These are phyloP conservation scores for Pseudogymnoascus sp. DNA, from an alignment of 2,329 filamentous ascomycete genomes.

Conservation along the genomic window DNA sequence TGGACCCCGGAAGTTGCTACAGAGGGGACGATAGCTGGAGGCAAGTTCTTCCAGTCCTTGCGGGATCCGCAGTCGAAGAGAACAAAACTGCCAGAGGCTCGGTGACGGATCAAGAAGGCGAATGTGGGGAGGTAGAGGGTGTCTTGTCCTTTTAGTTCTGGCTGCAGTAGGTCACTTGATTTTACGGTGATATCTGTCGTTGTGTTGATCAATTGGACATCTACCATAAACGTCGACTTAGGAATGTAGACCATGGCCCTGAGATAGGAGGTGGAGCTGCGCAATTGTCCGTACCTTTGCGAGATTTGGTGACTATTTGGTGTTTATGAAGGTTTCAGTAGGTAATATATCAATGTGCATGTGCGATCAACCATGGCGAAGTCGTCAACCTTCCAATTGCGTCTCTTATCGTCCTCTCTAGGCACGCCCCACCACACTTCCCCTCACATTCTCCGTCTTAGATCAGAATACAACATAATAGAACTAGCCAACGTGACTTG, in stretches of 20 bases:
- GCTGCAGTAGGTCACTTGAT: not conserved
- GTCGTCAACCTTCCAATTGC: not conserved
- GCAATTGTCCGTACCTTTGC: not conserved
- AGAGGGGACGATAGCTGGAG: conserved; percentile 18
- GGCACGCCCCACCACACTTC: not conserved
- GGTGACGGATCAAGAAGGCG: not conserved
- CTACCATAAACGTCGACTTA: not conserved
- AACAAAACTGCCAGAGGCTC: conserved; percentile 15
- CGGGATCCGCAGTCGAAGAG: conserved; percentile 26
- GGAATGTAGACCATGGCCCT: not conserved
- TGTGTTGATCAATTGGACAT: conserved; percentile 1
- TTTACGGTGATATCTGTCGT: not conserved
- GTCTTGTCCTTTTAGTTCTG: not conserved
- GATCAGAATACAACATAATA: not conserved
- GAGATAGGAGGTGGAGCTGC: not conserved
- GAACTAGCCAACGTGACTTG: not conserved
- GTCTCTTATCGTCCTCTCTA: not conserved
- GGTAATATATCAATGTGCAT: not conserved
- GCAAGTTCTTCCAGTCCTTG: conserved; percentile 27
- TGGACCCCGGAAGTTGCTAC: conserved; percentile 19
- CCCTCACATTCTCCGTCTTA: not conserved
- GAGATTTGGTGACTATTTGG: not conserved
- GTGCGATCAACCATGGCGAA: not conserved
- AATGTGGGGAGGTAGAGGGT: not conserved
- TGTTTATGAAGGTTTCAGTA: not conserved